Base-by-base conservation (phyloP, 2,329 filamentous ascomycete genomes). In the Cladophialophora yegresii region DNA sequence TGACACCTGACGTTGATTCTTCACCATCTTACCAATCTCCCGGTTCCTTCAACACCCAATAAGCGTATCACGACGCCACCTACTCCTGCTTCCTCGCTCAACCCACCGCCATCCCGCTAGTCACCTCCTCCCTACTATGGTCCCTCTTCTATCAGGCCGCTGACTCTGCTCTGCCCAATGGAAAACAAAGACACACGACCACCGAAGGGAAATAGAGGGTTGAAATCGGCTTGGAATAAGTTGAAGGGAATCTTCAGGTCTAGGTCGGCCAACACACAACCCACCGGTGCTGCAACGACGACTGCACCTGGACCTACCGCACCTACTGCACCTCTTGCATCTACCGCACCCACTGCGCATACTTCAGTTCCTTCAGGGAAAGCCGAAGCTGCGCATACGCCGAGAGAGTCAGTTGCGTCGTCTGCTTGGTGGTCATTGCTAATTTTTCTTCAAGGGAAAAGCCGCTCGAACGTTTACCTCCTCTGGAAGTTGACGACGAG, bases 171-270 rank as follows among this genome's bases (percentile, higher is more conserved):
- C 30, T 40, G 47, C 62, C 65, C 16, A 65, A 67, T 66, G 62
- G 61, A 59, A 49, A 32, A 20, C 7, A 22, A 49, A 22, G 62
- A 63, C 54, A 20, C 53, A 59, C 66, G 50, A 55, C 16, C 57
- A 45, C 54, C 28, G 49, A 65, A 67, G 64, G 64, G 67, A 64
- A 68, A 67, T 64, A 69, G 65, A 60, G 66, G 67, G 9, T 59
- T 71, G 58, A 64, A 62, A 54, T 68, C 55, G 62, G 30, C 66
- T 40, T 71, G 67, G 69, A 56, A 62, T n/a, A 68, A 62, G 45
- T 30, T 69, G 26, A 71, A 62, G 55, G 58, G 56, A 20, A 32
- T 64, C 22, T 67, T 68, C 43, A 64, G 55, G 55, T 28, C 61
- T 13, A 64, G 63, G 51, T 43, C 62, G 13, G 28, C 60, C 30